phyloP scores from a whole-genome alignment of 345 rosid genomes.

The thale cress (Arabidopsis thaliana) region TAIR10.1 NC_003074.8:1308001-1308500 shows the following conservation, averaged over 20 bases:
- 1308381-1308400: constrained; percentile 11
- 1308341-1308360: constrained; percentile 46
- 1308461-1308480: background rate
- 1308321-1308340: constrained; percentile 32
- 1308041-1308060: constrained; percentile 7
- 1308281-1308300: constrained; percentile 15
- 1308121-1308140: background rate
- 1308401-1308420: constrained; percentile 41
- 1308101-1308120: background rate
- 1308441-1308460: constrained; percentile 33
- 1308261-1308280: constrained; percentile 28
- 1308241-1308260: constrained; percentile 26
- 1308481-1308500: too few relatives aligned
- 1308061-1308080: background rate
- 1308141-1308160: background rate
- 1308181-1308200: background rate
- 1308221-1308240: constrained; percentile 45
- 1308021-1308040: background rate
- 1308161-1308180: too few relatives aligned
- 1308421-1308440: constrained; percentile 31
- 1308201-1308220: constrained; percentile 46
- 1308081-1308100: background rate
- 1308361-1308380: background rate
- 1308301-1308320: constrained; percentile 6
- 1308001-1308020: too few relatives aligned